Evolutionary conservation across 2,329 filamentous ascomycete genomes (phyloP).

Genomic region (Fusarium sp.): DNA sequence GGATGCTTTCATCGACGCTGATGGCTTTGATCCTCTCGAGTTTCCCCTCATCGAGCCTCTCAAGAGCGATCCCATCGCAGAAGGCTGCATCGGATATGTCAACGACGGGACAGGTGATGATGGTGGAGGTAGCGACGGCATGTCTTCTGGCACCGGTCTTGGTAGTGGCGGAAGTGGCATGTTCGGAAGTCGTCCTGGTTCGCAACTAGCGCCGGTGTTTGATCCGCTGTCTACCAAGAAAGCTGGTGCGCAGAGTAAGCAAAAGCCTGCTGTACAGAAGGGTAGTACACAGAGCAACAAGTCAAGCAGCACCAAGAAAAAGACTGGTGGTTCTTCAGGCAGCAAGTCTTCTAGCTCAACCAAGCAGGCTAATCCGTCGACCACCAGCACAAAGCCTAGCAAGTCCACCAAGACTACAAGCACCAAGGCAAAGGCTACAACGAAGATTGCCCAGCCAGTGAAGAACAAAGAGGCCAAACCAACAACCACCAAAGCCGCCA

Average conservation of each 20-base stretch:
- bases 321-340: too few species aligned
- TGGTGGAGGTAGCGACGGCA: background rate
- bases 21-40: background rate
- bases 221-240: conserved; percentile 3
- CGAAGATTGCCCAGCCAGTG: background rate
- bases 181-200: background rate
- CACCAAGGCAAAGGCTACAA: background rate
- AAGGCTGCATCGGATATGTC: conserved; percentile 23
- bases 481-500: background rate
- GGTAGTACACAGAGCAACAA: background rate
- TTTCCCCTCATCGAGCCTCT: background rate
- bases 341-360: background rate
- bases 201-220: background rate
- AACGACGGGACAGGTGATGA: conserved; percentile 4
- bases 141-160: conserved; percentile 5
- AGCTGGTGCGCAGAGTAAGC: background rate
- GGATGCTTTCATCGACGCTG: background rate
- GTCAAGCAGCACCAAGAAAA: background rate
- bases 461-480: background rate
- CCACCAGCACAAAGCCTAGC: background rate
- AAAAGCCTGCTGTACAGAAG: background rate
- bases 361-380: background rate
- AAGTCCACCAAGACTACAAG: background rate
- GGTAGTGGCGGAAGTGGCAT: conserved; percentile 4
- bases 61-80: conserved; percentile 5